phyloP scores from a whole-genome alignment of 2,329 filamentous ascomycete genomes.

The Trichoderma sp. region DNA sequence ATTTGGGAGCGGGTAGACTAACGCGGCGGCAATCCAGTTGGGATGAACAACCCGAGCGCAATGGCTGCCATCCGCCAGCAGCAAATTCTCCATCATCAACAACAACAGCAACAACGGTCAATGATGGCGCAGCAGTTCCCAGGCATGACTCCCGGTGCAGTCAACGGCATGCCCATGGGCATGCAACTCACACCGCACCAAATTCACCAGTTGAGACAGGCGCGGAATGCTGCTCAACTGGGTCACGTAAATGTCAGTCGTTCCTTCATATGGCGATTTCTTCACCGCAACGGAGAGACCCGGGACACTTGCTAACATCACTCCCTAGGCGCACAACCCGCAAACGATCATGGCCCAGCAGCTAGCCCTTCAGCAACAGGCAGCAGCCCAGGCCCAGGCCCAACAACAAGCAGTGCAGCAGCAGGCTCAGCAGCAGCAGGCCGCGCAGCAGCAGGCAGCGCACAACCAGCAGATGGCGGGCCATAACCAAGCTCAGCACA shows the following conservation, averaged over 20 bases:
- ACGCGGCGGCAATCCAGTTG: slow-evolving; percentile 33
- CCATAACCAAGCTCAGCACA: slow-evolving; percentile 49
- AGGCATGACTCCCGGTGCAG: slow-evolving; percentile 48
- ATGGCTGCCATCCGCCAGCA: slow-evolving; percentile 55
- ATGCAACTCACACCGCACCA: slow-evolving; percentile 55
- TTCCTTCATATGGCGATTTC: background rate
- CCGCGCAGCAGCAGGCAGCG: slow-evolving; percentile 39
- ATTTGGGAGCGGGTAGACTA: background rate
- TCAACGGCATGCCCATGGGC: slow-evolving; percentile 52
- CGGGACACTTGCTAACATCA: background rate
- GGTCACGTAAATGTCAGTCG: slow-evolving; percentile 43
- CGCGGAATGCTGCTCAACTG: slow-evolving; percentile 38
- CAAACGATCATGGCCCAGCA: slow-evolving; percentile 50
- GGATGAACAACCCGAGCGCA: slow-evolving; percentile 39
- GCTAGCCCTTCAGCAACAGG: slow-evolving; percentile 47
- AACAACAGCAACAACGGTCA: slow-evolving; percentile 58
- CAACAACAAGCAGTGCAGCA: slow-evolving; percentile 36
- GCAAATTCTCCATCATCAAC: slow-evolving; percentile 51
- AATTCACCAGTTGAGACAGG: slow-evolving; percentile 51
- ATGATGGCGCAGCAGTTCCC: slow-evolving; percentile 59
- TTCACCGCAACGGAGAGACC: background rate
- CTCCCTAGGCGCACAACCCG: slow-evolving; percentile 35
- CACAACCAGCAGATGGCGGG: slow-evolving; percentile 45
- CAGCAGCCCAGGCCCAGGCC: slow-evolving; percentile 40
- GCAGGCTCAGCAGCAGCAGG: slow-evolving; percentile 30